Conservation (phyloP, 1,284 basidiomycete species). For the Earliella scabrosa region DNA sequence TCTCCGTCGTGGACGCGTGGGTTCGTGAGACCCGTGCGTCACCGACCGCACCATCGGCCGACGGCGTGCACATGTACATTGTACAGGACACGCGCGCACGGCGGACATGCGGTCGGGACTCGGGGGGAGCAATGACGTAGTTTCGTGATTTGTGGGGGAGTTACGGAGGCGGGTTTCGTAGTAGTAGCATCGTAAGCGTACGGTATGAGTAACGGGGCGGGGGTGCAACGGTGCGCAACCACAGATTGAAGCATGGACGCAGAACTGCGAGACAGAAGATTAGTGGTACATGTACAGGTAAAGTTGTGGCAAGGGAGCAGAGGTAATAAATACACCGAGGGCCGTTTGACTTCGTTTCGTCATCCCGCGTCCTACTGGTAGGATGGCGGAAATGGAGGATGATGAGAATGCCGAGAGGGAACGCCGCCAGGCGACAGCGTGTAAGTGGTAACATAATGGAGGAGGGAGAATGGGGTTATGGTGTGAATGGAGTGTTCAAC, state of each 20-base stretch:
- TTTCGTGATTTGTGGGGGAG: background rate
- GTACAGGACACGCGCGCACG: too few relatives aligned
- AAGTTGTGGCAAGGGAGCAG: background rate
- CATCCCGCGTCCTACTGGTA: background rate
- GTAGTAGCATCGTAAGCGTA: background rate
- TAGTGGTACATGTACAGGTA: constrained; percentile 18
- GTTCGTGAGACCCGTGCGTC: background rate
- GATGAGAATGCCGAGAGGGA: background rate
- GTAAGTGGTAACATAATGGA: background rate
- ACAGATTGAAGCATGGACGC: background rate
- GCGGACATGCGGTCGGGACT: background rate
- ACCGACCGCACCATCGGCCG: background rate
- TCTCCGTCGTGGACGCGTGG: too few relatives aligned
- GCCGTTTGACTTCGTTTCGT: constrained; percentile 2
- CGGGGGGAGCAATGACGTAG: background rate
- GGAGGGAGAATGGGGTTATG: too few relatives aligned
- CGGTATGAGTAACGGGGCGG: background rate
- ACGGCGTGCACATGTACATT: too few relatives aligned
- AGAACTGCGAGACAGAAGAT: background rate
- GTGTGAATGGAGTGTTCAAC: background rate
- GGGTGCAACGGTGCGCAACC: background rate
- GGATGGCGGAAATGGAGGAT: background rate
- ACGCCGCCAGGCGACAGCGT: background rate
- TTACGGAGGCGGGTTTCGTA: background rate
- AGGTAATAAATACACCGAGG: constrained; percentile 14